These are phyloP conservation scores for Mariannaea elegans DNA, from an alignment of 2,329 filamentous ascomycete genomes.

Conservation along the genomic window DNA sequence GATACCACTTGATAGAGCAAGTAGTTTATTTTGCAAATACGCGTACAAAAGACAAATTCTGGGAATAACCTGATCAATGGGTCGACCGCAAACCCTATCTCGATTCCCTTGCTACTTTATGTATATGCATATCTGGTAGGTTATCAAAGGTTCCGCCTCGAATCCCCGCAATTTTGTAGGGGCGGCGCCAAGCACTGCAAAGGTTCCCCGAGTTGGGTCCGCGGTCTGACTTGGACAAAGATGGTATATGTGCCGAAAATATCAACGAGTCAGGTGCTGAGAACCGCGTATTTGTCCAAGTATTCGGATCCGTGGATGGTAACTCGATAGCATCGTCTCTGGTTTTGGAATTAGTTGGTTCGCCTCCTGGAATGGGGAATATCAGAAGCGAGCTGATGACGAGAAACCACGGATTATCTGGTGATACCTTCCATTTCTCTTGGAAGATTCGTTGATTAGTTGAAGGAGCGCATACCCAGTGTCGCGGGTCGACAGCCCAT, in stretches of 20 bases:
- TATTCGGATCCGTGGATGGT: too few relatives aligned
- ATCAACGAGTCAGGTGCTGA: conserved; percentile 5
- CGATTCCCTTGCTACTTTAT: too few relatives aligned
- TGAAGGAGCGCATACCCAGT: neutral
- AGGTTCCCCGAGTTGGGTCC: conserved; percentile 19
- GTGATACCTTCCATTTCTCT: too few relatives aligned
- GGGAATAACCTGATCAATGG: too few relatives aligned
- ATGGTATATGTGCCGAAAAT: conserved; percentile 11
- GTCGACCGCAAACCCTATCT: too few relatives aligned
- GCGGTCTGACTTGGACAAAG: conserved; percentile 22
- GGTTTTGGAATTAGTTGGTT: too few relatives aligned
- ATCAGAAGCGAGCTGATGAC: too few relatives aligned
- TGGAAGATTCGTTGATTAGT: neutral
- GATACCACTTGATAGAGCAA: too few relatives aligned
- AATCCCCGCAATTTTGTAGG: neutral
- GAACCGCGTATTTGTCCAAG: neutral
- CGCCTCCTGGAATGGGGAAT: too few relatives aligned
- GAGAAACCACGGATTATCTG: too few relatives aligned
- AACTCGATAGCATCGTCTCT: neutral
- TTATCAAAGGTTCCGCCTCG: conserved; percentile 14
- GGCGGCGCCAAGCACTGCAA: conserved; percentile 19
- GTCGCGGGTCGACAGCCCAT: neutral
- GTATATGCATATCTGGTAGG: neutral
- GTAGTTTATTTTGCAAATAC: too few relatives aligned
- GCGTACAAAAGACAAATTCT: too few relatives aligned